A percentile compares a stretch with the other conserved stretches of the same genome.
phyloP scores from a whole-genome alignment of 768 basidiomycete species.

The Trametes cubensis region DNA sequence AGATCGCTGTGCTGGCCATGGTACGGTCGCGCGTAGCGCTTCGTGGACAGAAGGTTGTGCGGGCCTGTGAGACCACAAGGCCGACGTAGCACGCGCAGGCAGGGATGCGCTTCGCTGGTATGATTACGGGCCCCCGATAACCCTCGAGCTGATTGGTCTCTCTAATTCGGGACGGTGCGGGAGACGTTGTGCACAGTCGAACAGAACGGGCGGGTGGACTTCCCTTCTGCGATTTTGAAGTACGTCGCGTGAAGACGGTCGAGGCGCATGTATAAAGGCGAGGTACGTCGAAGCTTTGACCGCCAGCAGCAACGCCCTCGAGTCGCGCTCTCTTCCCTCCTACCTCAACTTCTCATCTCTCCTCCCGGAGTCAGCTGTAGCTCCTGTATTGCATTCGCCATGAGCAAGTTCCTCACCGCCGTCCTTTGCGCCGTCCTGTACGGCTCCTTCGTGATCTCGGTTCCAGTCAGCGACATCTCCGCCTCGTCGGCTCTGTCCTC shows the following conservation, averaged over 20 bases:
- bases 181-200: no score
- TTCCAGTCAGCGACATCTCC: slow-evolving; percentile 12
- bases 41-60: neutral
- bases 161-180: no score
- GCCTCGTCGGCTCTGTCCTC: neutral
- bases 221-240: neutral
- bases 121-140: no score
- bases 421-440: slow-evolving; percentile 22
- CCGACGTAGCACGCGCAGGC: no score
- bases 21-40: slow-evolving; percentile 1
- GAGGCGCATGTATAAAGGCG: neutral
- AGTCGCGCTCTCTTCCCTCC: slow-evolving; percentile 4
- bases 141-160: no score
- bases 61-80: no score
- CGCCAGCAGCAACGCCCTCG: neutral
- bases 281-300: no score
- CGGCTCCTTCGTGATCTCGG: slow-evolving; percentile 7
- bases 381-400: neutral
- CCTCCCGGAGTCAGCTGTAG: no score
- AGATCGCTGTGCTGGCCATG: neutral
- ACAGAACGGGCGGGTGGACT: neutral
- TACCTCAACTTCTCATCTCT: no score
- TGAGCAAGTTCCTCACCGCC: slow-evolving; percentile 14
- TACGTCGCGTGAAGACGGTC: neutral
- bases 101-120: no score